Evolutionary conservation across 306 rosid species (phyloP).

Genomic region (Castanea crenata): DNA sequence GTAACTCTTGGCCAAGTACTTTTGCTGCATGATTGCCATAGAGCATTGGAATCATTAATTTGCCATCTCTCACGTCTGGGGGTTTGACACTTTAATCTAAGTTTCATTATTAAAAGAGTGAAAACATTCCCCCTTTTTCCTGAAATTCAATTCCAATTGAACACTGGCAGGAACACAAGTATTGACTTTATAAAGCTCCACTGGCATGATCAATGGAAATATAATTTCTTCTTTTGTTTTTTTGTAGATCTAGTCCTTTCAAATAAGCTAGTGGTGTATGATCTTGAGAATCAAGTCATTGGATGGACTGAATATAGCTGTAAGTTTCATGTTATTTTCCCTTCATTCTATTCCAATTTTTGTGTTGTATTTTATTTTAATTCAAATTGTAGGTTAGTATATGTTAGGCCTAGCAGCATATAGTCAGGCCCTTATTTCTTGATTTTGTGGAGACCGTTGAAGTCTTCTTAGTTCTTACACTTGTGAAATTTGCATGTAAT

Average conservation of each 20-base stretch:
- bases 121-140: not conserved
- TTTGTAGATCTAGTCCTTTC: slow-evolving; percentile 10
- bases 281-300: slow-evolving; percentile 7
- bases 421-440: not conserved
- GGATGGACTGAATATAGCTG: slow-evolving; percentile 19
- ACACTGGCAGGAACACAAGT: not conserved
- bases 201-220: not conserved
- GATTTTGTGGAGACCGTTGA: not conserved
- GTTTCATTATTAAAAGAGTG: not conserved
- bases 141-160: not conserved
- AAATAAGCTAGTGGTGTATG: slow-evolving; percentile 15
- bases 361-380: not conserved
- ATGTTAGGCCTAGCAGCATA: not conserved
- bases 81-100: not conserved
- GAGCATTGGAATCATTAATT: not conserved
- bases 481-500: not conserved
- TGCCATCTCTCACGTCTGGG: not conserved
- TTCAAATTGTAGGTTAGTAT: not conserved
- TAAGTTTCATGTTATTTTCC: slow-evolving; percentile 6
- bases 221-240: not conserved
- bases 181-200: not conserved
- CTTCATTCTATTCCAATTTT: not conserved
- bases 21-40: not conserved
- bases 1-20: not conserved
- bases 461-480: not conserved